These are phyloP conservation scores for Asterophora lycoperdoides DNA, from an alignment of 768 basidiomycete species.

Conservation along the genomic window DNA sequence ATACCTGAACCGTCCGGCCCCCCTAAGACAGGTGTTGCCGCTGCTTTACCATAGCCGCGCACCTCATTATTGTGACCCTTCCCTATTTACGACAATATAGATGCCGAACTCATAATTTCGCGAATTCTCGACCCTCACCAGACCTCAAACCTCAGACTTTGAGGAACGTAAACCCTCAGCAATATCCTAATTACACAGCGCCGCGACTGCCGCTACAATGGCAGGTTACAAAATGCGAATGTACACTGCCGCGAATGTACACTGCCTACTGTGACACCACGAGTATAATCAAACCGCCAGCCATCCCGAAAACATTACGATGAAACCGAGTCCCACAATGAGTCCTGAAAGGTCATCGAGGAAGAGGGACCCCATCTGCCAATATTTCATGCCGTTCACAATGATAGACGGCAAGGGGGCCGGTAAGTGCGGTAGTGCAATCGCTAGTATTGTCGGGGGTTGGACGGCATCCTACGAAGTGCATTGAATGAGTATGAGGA, in stretches of 20 bases:
- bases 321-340: slow-evolving; percentile 67
- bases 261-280: not conserved
- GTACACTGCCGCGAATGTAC: slow-evolving; percentile 7
- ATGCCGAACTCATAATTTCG: not conserved
- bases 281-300: slow-evolving; percentile 20
- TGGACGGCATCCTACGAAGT: slow-evolving; percentile 48
- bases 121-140: too few relatives aligned
- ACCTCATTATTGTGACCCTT: not conserved
- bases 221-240: slow-evolving; percentile 1
- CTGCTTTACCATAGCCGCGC: slow-evolving; percentile 21
- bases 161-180: not conserved
- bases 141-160: too few relatives aligned
- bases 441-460: slow-evolving; percentile 53
- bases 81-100: slow-evolving; percentile 6
- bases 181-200: not conserved
- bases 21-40: slow-evolving; percentile 21
- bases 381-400: slow-evolving; percentile 58
- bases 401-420: slow-evolving; percentile 60
- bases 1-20: slow-evolving; percentile 7
- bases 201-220: not conserved
- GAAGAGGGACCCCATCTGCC: slow-evolving; percentile 62
- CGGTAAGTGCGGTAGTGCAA: slow-evolving; percentile 65
- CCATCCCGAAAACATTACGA: slow-evolving; percentile 53
- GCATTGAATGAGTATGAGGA: not conserved
- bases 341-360: slow-evolving; percentile 69